Evolutionary conservation across 805 yeast genomes (phyloP), one percentile per base, ranked within the genome.

Genomic region (Ogataea pignaliae): DNA sequence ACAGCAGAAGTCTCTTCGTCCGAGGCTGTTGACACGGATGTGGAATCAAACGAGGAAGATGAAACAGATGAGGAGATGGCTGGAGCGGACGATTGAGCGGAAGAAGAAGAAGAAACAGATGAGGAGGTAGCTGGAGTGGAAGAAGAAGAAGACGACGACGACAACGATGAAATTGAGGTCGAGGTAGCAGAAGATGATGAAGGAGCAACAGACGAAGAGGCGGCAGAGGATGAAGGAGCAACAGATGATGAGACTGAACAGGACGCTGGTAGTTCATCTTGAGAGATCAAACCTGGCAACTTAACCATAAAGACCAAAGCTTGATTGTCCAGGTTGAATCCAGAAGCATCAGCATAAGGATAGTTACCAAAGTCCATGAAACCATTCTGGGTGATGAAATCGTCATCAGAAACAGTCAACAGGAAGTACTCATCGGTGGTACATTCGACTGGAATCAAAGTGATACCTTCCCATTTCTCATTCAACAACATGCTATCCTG

Each of bases 401-500:
- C 67, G 30, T 62, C 57, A 39, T 63, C 67, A 18, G 61, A 55
- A 17, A 50, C 55, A 0, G 57, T 37, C 14, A 63, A 37, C 17
- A 63, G 34, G 46, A 45, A 63, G 37, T 55, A 63, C 41, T 60
- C 65, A 45, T 61, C 65, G 12, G 48, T 45, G 14, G 65, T 56
- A 40, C 64, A 59, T 37, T 57, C 53, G 34, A 60, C 52, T 18
- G 67, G 66, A 42, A 63, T 52, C 36, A 61, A 44, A 13, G 59
- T 49, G 42, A 63, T 44, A 41, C 64, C 64, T 43, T 63, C 67
- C 67, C 66, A 63, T 43, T 63, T 63, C 40, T 62, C 66, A 43
- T 63, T 63, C 30, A 63, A 43, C 37, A 61, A 44, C 15, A 29
- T 30, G 8, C 36, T 32, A 44, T 60, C 60, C 34, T 54, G 54